These are phyloP conservation scores for Xerocomus brunneocitrinus DNA, from an alignment of 768 basidiomycete genomes.

Conservation along the genomic window DNA sequence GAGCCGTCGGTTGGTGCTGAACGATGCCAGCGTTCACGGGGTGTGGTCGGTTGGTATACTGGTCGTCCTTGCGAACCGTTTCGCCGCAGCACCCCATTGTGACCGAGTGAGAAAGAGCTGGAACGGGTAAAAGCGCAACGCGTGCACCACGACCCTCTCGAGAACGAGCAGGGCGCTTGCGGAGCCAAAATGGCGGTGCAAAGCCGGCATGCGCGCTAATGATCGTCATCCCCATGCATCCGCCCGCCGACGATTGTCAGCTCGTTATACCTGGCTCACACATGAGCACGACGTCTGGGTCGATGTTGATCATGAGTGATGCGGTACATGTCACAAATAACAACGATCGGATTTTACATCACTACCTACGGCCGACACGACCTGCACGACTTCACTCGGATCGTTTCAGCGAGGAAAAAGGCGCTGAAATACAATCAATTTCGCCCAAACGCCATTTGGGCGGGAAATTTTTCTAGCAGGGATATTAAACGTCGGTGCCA, in stretches of 20 bases:
- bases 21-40: conserved; percentile 34
- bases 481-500: neutral
- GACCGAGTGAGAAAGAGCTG: neutral
- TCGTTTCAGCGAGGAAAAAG: neutral
- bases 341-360: neutral
- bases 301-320: neutral
- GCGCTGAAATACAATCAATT: neutral
- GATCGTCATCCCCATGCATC: neutral
- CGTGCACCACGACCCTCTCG: neutral
- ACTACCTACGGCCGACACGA: neutral
- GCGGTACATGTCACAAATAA: neutral
- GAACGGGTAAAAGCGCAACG: neutral
- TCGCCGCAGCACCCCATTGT: conserved; percentile 71
- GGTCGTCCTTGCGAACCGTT: conserved; percentile 28
- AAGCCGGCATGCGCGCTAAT: neutral
- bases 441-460: neutral
- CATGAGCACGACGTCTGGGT: no score
- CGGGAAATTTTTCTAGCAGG: neutral
- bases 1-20: conserved; percentile 49
- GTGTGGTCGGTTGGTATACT: conserved; percentile 32
- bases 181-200: conserved; percentile 12
- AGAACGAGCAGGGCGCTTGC: conserved; percentile 9
- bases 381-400: neutral
- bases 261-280: neutral
- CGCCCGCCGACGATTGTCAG: neutral